Percentiles rank a stretch among this genome's conserved stretches.
Evolutionary conservation across 805 yeast species (phyloP).

Genomic region (Saturnispora ahearnii): DNA sequence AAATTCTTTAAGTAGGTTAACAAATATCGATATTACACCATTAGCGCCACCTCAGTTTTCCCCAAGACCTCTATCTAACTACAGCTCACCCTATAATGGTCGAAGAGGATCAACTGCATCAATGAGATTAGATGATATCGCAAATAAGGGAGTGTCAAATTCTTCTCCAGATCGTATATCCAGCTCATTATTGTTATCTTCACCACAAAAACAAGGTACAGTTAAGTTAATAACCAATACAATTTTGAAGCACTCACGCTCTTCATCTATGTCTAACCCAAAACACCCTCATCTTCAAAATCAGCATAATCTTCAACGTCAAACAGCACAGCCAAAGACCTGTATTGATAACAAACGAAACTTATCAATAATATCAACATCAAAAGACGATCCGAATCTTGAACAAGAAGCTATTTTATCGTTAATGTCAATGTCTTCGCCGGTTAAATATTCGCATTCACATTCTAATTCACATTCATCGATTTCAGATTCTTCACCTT

Average conservation of each 20-base stretch:
- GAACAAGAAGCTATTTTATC: conserved; percentile 52
- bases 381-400: conserved; percentile 20
- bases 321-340: background rate
- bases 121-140: conserved; percentile 25
- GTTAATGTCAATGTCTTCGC: conserved; percentile 47
- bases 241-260: conserved; percentile 5
- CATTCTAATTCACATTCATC: conserved; percentile 6
- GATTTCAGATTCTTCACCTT: conserved; percentile 9
- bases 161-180: conserved; percentile 10
- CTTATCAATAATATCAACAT: background rate
- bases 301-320: background rate
- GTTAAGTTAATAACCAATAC: background rate
- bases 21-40: background rate
- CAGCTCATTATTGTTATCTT: background rate
- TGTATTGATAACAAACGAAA: background rate
- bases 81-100: background rate
- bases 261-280: background rate
- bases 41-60: conserved; percentile 8
- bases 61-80: conserved; percentile 4
- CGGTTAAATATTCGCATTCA: conserved; percentile 23
- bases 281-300: conserved; percentile 7
- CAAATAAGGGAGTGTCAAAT: conserved; percentile 13
- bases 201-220: conserved; percentile 7
- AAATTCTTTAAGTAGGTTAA: background rate
- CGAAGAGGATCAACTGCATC: conserved; percentile 12